Percentiles rank a stretch among this genome's conserved stretches.
Evolutionary conservation across 2,329 filamentous ascomycete species (phyloP).

Genomic region (Fusarium hainanense): DNA sequence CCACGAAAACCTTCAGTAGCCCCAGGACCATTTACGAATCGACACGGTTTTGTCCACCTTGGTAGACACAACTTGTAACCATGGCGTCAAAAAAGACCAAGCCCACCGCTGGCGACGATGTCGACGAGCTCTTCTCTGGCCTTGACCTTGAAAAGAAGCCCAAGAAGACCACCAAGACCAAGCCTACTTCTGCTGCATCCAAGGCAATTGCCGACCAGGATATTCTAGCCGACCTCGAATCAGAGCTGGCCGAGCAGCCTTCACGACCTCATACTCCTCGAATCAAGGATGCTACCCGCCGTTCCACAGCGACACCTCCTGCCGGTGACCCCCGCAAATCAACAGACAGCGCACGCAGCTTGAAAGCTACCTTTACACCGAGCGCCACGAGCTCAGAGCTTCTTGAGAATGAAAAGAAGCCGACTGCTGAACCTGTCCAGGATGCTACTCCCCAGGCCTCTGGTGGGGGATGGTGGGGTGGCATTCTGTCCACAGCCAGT

Average conservation of each 20-base stretch:
- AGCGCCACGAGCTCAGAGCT: slow-evolving; percentile 72
- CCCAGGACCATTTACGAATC: neutral
- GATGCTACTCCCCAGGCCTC: slow-evolving; percentile 44
- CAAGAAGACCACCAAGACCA: slow-evolving; percentile 62
- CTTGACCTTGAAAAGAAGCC: slow-evolving; percentile 64
- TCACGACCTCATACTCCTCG: slow-evolving; percentile 87
- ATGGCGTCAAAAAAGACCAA: slow-evolving; percentile 73
- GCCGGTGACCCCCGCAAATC: slow-evolving; percentile 78
- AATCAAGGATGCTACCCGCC: slow-evolving; percentile 63
- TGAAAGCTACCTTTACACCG: slow-evolving; percentile 77
- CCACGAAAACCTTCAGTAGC: slow-evolving; percentile 2
- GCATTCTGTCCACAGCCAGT: slow-evolving; percentile 82
- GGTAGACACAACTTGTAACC: slow-evolving; percentile 35
- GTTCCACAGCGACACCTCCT: slow-evolving; percentile 62
- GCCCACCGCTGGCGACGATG: slow-evolving; percentile 62
- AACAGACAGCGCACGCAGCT: slow-evolving; percentile 78
- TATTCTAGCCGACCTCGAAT: slow-evolving; percentile 86
- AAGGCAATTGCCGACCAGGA: slow-evolving; percentile 71
- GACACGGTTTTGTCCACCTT: neutral
- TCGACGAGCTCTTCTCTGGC: slow-evolving; percentile 74
- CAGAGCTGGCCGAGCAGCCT: slow-evolving; percentile 75
- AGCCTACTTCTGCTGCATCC: slow-evolving; percentile 61
- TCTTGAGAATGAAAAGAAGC: slow-evolving; percentile 67
- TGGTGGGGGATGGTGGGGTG: slow-evolving; percentile 89
- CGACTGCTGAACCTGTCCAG: slow-evolving; percentile 57